Evolutionary conservation across 2,329 filamentous ascomycete species (phyloP).

Genomic region (Hyphodiscus sp.): DNA sequence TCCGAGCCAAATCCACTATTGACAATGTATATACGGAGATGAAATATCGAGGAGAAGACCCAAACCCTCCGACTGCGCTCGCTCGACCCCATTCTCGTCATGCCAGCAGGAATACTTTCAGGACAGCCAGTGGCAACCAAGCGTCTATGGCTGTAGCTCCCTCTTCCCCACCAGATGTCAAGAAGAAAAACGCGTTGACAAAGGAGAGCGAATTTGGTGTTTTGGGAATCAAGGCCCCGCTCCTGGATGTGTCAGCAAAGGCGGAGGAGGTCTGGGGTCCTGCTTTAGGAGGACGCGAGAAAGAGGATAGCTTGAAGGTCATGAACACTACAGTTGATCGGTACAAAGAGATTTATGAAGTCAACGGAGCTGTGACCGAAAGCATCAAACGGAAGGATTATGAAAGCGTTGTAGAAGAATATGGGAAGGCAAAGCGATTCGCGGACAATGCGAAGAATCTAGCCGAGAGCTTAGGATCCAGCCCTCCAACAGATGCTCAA

Average conservation of each 20-base stretch:
- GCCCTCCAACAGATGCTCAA: conserved; percentile 66
- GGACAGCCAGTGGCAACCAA: conserved; percentile 33
- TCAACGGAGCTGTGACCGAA: conserved; percentile 70
- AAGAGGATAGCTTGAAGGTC: conserved; percentile 78
- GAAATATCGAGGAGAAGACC: conserved; percentile 63
- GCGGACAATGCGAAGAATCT: conserved; percentile 71
- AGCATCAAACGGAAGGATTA: conserved; percentile 89
- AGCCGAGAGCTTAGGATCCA: conserved; percentile 48
- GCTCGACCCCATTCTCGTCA: conserved; percentile 29
- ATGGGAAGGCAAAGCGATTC: conserved; percentile 73
- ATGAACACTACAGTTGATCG: conserved; percentile 70
- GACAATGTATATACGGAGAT: conserved; percentile 99
- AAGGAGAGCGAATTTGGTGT: conserved; percentile 93
- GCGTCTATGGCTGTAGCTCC: conserved; percentile 17
- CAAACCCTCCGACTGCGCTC: conserved; percentile 34
- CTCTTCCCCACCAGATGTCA: conserved; percentile 41
- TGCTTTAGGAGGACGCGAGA: conserved; percentile 82
- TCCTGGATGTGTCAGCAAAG: conserved; percentile 86
- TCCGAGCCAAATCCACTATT: conserved; percentile 93
- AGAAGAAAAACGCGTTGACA: conserved; percentile 80
- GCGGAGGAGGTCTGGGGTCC: conserved; percentile 98
- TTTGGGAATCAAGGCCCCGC: conserved; percentile 76
- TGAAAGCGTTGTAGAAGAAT: conserved; percentile 80
- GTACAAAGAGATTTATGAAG: conserved; percentile 75
- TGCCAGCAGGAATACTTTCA: conserved; percentile 32